Conservation (phyloP, 352 stramenopile species). For the Nothophytophthora sp. region DNA sequence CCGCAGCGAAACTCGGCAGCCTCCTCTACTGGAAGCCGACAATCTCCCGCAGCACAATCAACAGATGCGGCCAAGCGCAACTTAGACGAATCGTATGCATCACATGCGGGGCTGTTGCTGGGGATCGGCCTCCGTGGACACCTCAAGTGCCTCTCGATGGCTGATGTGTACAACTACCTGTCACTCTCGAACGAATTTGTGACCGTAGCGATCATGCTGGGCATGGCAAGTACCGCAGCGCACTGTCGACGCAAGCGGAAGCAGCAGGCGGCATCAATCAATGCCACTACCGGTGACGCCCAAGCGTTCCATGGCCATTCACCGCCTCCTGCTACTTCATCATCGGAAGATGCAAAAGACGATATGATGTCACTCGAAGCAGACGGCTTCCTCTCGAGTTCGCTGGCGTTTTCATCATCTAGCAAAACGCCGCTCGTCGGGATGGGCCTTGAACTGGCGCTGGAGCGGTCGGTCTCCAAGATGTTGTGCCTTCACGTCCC, state of each 20-base stretch:
- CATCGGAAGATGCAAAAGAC: slow-evolving; percentile 5
- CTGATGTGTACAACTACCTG: slow-evolving; percentile 99
- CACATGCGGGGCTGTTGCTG: slow-evolving; percentile 95
- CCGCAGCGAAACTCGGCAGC: slow-evolving; percentile 10
- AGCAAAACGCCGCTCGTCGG: slow-evolving; percentile 40
- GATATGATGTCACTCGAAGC: slow-evolving; percentile 16
- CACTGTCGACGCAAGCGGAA: slow-evolving; percentile 71
- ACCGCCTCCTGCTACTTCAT: neutral
- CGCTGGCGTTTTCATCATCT: slow-evolving; percentile 24
- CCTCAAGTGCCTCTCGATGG: slow-evolving; percentile 94
- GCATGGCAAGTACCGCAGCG: slow-evolving; percentile 95
- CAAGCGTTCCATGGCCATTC: neutral
- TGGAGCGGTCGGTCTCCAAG: slow-evolving; percentile 94
- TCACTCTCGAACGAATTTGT: slow-evolving; percentile 96
- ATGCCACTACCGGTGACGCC: neutral
- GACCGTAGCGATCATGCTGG: slow-evolving; percentile 96
- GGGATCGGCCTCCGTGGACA: slow-evolving; percentile 95
- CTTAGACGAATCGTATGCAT: slow-evolving; percentile 82
- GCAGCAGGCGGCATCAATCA: slow-evolving; percentile 11
- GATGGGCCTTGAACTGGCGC: slow-evolving; percentile 53
- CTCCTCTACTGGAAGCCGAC: slow-evolving; percentile 6
- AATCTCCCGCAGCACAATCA: slow-evolving; percentile 13
- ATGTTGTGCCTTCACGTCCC: slow-evolving; percentile 99
- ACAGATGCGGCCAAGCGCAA: slow-evolving; percentile 35
- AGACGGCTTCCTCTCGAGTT: slow-evolving; percentile 22